Percentiles rank a stretch among this genome's conserved stretches.
These are phyloP conservation scores for Metschnikowia similis DNA, from an alignment of 805 yeast species.

Conservation along the genomic window DNA sequence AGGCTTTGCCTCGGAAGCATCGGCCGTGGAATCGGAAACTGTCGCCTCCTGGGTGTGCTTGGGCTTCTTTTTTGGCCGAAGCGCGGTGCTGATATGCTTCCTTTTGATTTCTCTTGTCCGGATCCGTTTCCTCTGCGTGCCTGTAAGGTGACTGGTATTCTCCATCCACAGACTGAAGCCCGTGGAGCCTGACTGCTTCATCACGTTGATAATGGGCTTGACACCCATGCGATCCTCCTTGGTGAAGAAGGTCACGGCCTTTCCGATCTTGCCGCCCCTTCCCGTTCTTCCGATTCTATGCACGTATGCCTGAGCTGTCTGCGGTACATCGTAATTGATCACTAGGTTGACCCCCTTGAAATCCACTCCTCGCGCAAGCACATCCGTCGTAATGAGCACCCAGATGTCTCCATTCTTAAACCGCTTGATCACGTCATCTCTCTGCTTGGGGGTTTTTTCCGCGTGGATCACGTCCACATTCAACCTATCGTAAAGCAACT, in stretches of 20 bases:
- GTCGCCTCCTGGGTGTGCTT: constrained; percentile 51
- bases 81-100: constrained; percentile 80
- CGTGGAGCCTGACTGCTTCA: constrained; percentile 84
- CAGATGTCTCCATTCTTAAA: constrained; percentile 89
- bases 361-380: constrained; percentile 93
- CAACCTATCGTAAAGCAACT: constrained; percentile 81
- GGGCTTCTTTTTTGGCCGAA: constrained; percentile 62
- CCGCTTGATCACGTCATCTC: constrained; percentile 77
- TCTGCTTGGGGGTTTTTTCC: constrained; percentile 83
- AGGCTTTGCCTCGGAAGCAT: constrained; percentile 63
- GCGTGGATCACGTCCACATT: constrained; percentile 96
- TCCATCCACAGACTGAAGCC: constrained; percentile 81
- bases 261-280: constrained; percentile 84
- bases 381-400: constrained; percentile 97
- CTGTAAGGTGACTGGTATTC: constrained; percentile 58
- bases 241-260: constrained; percentile 88
- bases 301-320: constrained; percentile 88
- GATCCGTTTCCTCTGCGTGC: constrained; percentile 57
- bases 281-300: constrained; percentile 99
- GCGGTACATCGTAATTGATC: constrained; percentile 95
- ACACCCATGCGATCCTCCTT: constrained; percentile 77
- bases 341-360: constrained; percentile 93
- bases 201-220: constrained; percentile 85
- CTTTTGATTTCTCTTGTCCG: constrained; percentile 60
- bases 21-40: constrained; percentile 43